phyloP scores from a whole-genome alignment of 75 land plant genomes.

The Larix kaempferi region DNA sequence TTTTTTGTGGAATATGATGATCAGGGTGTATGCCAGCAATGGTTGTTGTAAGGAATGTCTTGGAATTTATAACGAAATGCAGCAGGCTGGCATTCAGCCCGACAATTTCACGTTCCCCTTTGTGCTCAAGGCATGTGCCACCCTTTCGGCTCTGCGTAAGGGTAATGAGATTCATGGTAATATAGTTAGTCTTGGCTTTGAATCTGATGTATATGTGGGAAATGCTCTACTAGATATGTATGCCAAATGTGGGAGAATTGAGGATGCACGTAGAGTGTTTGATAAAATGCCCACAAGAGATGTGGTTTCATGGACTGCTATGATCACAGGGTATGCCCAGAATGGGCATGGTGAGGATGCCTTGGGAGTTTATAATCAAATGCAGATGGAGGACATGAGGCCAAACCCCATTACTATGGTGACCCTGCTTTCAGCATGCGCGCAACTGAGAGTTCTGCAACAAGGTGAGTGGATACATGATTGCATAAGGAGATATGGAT shows the following conservation, averaged over 20 bases:
- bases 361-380: conserved; percentile 45
- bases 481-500: conserved; percentile 52
- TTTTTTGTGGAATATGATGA: conserved; percentile 2
- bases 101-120: conserved; percentile 7
- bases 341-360: conserved; percentile 58
- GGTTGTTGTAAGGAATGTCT: conserved; percentile 3
- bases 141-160: not conserved
- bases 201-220: conserved; percentile 9
- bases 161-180: conserved; percentile 9
- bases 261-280: conserved; percentile 65
- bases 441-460: conserved; percentile 32
- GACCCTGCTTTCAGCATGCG: conserved; percentile 66
- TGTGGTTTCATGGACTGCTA: conserved; percentile 67
- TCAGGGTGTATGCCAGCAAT: not conserved
- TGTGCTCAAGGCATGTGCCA: conserved; percentile 15
- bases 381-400: conserved; percentile 45
- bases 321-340: conserved; percentile 71
- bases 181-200: conserved; percentile 12
- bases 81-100: conserved; percentile 10
- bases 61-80: conserved; percentile 1
- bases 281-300: conserved; percentile 54
- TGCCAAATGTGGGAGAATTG: not conserved
- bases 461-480: conserved; percentile 66
- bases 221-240: conserved; percentile 24
- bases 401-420: conserved; percentile 70